These are phyloP conservation scores for Geosmithia flava DNA, from an alignment of 2,329 filamentous ascomycete genomes.

Conservation along the genomic window DNA sequence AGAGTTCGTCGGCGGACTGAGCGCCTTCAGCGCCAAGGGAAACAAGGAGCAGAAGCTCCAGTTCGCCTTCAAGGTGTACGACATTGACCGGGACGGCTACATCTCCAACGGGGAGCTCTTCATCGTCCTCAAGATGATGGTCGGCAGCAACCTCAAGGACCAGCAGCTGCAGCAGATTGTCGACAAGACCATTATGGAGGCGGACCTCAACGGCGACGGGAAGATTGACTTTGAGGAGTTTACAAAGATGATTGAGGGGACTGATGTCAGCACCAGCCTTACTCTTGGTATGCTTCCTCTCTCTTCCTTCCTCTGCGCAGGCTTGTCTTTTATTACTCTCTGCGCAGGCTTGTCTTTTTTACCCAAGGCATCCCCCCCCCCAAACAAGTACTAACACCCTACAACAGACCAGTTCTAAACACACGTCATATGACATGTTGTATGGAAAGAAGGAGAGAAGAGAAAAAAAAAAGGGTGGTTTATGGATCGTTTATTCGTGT, in stretches of 20 bases:
- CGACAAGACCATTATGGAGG: constrained; percentile 99
- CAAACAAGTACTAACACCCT: neutral
- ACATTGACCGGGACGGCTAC: constrained; percentile 96
- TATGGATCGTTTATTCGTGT: too few species aligned
- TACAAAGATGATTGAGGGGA: constrained; percentile 96
- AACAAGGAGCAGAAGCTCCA: constrained; percentile 98
- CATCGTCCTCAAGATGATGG: constrained; percentile 99
- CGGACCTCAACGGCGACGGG: constrained; percentile 87
- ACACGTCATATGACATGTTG: neutral
- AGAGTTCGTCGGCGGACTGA: constrained; percentile 91
- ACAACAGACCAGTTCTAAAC: neutral
- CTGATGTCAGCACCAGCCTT: constrained; percentile 66
- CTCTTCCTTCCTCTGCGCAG: neutral
- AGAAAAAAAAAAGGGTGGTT: too few species aligned
- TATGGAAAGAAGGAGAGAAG: too few species aligned
- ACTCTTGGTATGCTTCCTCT: constrained; percentile 43
- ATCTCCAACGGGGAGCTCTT: constrained; percentile 99
- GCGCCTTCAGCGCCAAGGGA: constrained; percentile 92
- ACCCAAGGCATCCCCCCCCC: too few species aligned
- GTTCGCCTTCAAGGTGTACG: constrained; percentile 99
- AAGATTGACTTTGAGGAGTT: constrained; percentile 99
- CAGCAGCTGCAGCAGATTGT: constrained; percentile 98
- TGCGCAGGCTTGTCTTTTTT: neutral
- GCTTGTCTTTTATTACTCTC: neutral
- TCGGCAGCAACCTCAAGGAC: constrained; percentile 97